Evolutionary conservation across 2,329 filamentous ascomycete genomes (phyloP).

Genomic region (Knufia petricola): DNA sequence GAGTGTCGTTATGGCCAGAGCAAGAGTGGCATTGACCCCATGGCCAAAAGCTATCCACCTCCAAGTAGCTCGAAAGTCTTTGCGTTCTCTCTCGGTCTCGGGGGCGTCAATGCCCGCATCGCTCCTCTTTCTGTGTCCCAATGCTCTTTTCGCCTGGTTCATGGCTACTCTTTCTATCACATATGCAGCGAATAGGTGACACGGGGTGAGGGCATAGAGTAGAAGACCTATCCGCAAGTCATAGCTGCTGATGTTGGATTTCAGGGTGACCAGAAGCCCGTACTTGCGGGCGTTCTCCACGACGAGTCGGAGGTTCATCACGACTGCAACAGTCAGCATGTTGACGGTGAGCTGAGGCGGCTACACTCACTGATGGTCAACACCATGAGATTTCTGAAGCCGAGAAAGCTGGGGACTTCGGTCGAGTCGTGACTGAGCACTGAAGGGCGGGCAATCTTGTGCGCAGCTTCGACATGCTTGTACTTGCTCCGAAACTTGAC

Average conservation of each 20-base stretch:
- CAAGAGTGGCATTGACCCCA: conserved; percentile 70
- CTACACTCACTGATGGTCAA: conserved; percentile 64
- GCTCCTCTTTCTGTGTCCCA: conserved; percentile 44
- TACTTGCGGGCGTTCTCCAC: conserved; percentile 80
- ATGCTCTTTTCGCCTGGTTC: conserved; percentile 61
- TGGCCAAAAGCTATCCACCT: conserved; percentile 69
- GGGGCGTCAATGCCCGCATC: conserved; percentile 47
- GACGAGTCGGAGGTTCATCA: conserved; percentile 85
- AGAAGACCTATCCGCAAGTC: conserved; percentile 67
- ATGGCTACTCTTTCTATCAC: conserved; percentile 79
- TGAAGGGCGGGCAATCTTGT: conserved; percentile 61
- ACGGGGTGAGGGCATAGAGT: conserved; percentile 80
- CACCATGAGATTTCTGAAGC: conserved; percentile 93
- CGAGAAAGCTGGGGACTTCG: conserved; percentile 70
- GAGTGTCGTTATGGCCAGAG: conserved; percentile 68
- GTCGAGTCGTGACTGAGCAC: conserved; percentile 77
- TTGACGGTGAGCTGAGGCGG: not conserved
- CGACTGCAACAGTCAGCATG: conserved; percentile 47
- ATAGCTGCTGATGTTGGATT: conserved; percentile 71
- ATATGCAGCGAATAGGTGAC: conserved; percentile 82
- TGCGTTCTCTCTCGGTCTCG: conserved; percentile 49
- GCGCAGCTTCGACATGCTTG: conserved; percentile 82
- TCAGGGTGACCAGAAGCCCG: conserved; percentile 84
- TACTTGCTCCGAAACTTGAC: conserved; percentile 50
- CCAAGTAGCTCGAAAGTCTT: conserved; percentile 66